Evolutionary conservation across 768 basidiomycete species (phyloP).

Genomic region (Pleurotus platypus): DNA sequence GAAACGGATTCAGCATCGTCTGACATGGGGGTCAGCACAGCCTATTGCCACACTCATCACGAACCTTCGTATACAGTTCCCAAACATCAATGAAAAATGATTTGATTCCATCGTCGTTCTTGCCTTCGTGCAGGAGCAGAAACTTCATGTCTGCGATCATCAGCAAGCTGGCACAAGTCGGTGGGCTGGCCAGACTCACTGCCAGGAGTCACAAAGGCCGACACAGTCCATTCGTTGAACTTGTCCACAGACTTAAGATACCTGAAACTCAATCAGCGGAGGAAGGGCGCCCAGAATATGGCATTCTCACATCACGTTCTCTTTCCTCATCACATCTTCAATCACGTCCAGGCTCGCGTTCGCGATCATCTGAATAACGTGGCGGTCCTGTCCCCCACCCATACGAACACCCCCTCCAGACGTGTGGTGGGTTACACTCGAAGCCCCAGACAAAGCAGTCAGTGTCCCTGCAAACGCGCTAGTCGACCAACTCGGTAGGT

Average conservation of each 20-base stretch:
- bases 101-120: constrained; percentile 96
- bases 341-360: constrained; percentile 94
- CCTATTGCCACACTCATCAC: neutral
- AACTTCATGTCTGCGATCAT: constrained; percentile 82
- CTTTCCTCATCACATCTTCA: constrained; percentile 87
- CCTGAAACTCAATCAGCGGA: constrained; percentile 40
- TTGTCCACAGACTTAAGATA: constrained; percentile 94
- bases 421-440: constrained; percentile 59
- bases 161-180: constrained; percentile 7
- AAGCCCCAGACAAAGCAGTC: constrained; percentile 82
- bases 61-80: constrained; percentile 96
- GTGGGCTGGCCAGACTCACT: constrained; percentile 53
- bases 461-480: constrained; percentile 89
- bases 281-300: constrained; percentile 2
- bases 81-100: constrained; percentile 92
- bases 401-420: constrained; percentile 63
- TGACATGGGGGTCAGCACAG: constrained; percentile 26
- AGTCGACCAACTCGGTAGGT: constrained; percentile 87
- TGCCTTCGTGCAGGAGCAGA: constrained; percentile 87
- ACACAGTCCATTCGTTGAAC: constrained; percentile 99
- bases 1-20: constrained; percentile 95
- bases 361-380: constrained; percentile 99
- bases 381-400: constrained; percentile 81
- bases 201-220: constrained; percentile 91
- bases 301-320: constrained; percentile 67